Evolutionary conservation across 495 filamentous ascomycete species (phyloP).

Genomic region (Apiosordaria backusii): DNA sequence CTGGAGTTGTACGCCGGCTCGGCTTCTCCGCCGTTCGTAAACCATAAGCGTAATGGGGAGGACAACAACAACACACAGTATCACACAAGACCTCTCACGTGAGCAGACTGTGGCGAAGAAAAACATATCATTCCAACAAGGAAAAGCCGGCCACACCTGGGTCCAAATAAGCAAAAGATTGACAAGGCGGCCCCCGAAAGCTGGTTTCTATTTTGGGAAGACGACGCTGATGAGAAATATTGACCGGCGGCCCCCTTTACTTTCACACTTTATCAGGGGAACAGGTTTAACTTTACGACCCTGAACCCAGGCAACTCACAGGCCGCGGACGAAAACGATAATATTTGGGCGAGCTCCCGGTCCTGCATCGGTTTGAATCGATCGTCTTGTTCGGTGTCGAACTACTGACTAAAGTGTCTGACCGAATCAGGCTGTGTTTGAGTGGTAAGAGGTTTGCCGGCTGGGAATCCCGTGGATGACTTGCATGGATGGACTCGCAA

Average conservation of each 20-base stretch:
- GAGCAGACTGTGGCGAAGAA: neutral
- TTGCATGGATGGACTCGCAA: neutral
- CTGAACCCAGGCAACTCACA: too few species aligned
- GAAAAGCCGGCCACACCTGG: neutral
- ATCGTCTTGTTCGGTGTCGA: neutral
- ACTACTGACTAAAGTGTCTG: neutral
- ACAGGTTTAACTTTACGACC: too few species aligned
- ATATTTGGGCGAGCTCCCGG: neutral
- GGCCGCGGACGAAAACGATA: neutral
- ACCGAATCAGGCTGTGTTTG: neutral
- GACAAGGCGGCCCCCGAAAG: too few species aligned
- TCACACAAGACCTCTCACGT: neutral
- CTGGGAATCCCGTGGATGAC: neutral
- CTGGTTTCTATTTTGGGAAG: too few species aligned
- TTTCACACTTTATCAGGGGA: too few species aligned
- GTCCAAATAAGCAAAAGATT: too few species aligned
- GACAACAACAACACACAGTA: neutral
- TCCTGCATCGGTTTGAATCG: neutral
- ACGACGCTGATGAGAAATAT: too few species aligned
- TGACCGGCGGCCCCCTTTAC: too few species aligned
- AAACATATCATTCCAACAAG: neutral
- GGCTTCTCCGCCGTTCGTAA: neutral
- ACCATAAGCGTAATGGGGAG: too few species aligned
- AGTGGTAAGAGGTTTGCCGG: too few species aligned
- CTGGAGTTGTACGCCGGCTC: neutral